Conservation (phyloP, 225 moss, liverwort and hornwort genomes). For the Marchantia paleacea region DNA sequence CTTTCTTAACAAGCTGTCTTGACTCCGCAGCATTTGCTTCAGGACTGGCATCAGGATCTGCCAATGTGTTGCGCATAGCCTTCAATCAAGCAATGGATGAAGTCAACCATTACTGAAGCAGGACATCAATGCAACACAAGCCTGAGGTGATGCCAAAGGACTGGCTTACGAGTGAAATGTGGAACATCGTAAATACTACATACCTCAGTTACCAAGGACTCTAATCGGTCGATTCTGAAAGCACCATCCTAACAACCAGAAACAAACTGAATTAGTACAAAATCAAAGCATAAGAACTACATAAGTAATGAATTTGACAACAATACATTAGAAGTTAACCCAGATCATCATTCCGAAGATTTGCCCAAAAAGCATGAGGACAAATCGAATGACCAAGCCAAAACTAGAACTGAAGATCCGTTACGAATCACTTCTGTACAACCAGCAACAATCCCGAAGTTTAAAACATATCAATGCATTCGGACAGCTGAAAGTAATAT, state of each 20-base stretch:
- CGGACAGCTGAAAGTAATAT: too few relatives aligned
- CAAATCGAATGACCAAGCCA: too few relatives aligned
- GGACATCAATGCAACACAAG: too few relatives aligned
- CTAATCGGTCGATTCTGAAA: conserved; percentile 82
- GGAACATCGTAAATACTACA: not conserved
- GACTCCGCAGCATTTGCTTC: conserved; percentile 22
- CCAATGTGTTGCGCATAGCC: conserved; percentile 44
- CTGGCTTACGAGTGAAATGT: not conserved
- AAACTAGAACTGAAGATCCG: too few relatives aligned
- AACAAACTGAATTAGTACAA: not conserved
- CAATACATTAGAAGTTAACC: too few relatives aligned
- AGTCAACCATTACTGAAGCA: not conserved
- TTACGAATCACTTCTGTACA: too few relatives aligned
- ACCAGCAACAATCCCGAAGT: too few relatives aligned
- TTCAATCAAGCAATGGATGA: not conserved
- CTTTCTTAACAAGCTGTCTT: conserved; percentile 34
- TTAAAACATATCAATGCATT: too few relatives aligned
- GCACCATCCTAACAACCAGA: conserved; percentile 62
- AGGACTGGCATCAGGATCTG: conserved; percentile 22
- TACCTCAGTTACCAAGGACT: conserved; percentile 87
- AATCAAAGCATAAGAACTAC: not conserved
- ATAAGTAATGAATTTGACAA: too few relatives aligned
- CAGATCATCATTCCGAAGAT: too few relatives aligned
- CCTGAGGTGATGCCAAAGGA: not conserved
- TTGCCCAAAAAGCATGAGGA: too few relatives aligned